Evolutionary conservation across 495 filamentous ascomycete species (phyloP), one percentile per base, ranked within the genome.

Genomic region (Recurvomyces mirabilis): DNA sequence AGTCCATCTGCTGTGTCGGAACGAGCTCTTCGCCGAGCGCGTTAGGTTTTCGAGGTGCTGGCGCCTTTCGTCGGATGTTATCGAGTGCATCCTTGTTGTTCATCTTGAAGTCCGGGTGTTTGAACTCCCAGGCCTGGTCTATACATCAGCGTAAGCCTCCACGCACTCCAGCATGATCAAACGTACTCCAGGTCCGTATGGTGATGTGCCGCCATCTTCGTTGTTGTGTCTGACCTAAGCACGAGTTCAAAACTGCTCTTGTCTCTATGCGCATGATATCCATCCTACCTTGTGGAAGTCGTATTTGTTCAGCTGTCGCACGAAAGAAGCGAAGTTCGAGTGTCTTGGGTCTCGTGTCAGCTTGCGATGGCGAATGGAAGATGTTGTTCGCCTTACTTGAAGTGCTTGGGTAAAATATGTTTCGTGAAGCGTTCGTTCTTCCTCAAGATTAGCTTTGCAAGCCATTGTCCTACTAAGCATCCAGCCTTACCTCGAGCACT

Each of bases 221-320:
- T 86, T 87, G 54, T 89, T 96, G 58, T 94, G 87, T 51, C 91
- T 77, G 34, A 99, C 91, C n/a, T n/a, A n/a, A n/a, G n/a, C n/a
- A n/a, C n/a, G n/a, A n/a, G n/a, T n/a, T n/a, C n/a, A n/a, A n/a
- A n/a, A n/a, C n/a, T n/a, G n/a, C n/a, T n/a, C n/a, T n/a, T n/a
- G n/a, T n/a, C n/a, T n/a, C n/a, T n/a, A n/a, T n/a, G n/a, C n/a
- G n/a, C n/a, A n/a, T n/a, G n/a, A n/a, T n/a, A n/a, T n/a, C n/a
- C n/a, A n/a, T n/a, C n/a, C n/a, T n/a, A n/a, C n/a, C 71, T 99
- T 99, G 68, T 96, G 93, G 53, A 99, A 99, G 63, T 96, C 91
- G 64, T 94, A 99, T 61, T 99, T 99, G 69, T 99, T 99, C 37
- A 99, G 68, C 63, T 99, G 91, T 54, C 91, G 83, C 32, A 99